A percentile compares a stretch with the other conserved stretches of the same genome.
Conservation (phyloP, 306 rosid species). For the Glycine soja region DNA sequence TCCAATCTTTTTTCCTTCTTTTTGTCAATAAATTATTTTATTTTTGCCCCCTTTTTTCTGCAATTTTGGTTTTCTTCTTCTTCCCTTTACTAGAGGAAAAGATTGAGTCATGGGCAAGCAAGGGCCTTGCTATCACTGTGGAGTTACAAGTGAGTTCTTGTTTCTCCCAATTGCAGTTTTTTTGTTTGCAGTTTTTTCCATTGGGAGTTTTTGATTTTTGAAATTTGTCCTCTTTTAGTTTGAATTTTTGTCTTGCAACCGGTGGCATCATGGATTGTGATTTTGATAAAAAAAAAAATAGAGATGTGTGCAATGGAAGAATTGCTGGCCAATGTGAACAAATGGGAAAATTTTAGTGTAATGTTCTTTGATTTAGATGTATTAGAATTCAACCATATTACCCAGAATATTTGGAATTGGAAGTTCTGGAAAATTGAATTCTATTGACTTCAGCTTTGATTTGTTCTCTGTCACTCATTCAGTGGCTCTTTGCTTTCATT, state of each 20-base stretch:
- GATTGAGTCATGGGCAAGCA: slow-evolving; percentile 90
- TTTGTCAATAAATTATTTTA: slow-evolving; percentile 50
- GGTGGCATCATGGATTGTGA: slow-evolving; percentile 36
- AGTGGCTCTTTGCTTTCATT: slow-evolving; percentile 41
- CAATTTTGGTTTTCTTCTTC: slow-evolving; percentile 47
- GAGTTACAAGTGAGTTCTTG: slow-evolving; percentile 99
- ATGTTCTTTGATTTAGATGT: slow-evolving; percentile 40
- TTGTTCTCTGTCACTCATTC: slow-evolving; percentile 39
- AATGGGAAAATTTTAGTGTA: slow-evolving; percentile 35
- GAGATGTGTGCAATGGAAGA: slow-evolving; percentile 38
- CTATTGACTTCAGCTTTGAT: slow-evolving; percentile 48
- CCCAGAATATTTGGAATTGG: slow-evolving; percentile 41
- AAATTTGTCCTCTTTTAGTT: slow-evolving; percentile 27
- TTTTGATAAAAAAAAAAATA: slow-evolving; percentile 50
- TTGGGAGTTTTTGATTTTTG: slow-evolving; percentile 34
- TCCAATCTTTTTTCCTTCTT: not conserved
- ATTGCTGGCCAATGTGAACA: slow-evolving; percentile 43
- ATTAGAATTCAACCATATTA: slow-evolving; percentile 44
- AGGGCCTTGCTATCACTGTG: slow-evolving; percentile 99
- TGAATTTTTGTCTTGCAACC: slow-evolving; percentile 40
- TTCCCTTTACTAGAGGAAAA: slow-evolving; percentile 58
- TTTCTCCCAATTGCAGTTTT: slow-evolving; percentile 60
- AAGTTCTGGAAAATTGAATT: slow-evolving; percentile 49
- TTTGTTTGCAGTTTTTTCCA: slow-evolving; percentile 15
- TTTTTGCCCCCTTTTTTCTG: slow-evolving; percentile 37